Conservation (phyloP, 2,329 filamentous ascomycete genomes). For the Diaporthe sp. region DNA sequence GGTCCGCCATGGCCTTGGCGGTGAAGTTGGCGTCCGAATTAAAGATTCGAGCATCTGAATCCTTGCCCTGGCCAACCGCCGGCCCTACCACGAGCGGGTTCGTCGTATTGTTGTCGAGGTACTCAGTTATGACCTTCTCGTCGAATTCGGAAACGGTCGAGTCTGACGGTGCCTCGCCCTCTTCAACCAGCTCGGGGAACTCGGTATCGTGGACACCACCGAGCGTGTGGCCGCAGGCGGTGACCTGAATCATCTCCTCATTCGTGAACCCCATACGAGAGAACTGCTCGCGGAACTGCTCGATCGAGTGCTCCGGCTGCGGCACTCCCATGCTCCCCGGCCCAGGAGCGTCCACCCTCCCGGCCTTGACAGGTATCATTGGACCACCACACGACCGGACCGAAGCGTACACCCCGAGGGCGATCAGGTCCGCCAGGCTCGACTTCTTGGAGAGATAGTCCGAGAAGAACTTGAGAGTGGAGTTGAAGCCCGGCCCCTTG, state of each 20-base stretch:
- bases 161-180: constrained; percentile 56
- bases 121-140: constrained; percentile 64
- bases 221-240: constrained; percentile 67
- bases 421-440: constrained; percentile 64
- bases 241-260: constrained; percentile 66
- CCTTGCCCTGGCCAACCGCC: constrained; percentile 52
- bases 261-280: constrained; percentile 62
- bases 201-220: constrained; percentile 65
- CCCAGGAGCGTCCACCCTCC: constrained; percentile 61
- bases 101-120: constrained; percentile 59
- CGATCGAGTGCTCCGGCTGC: constrained; percentile 62
- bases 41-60: constrained; percentile 65
- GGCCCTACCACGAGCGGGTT: constrained; percentile 64
- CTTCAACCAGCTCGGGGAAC: constrained; percentile 60
- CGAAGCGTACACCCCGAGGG: constrained; percentile 64
- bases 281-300: constrained; percentile 63
- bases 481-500: constrained; percentile 61
- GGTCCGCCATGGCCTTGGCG: constrained; percentile 55
- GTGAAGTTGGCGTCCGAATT: constrained; percentile 63
- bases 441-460: constrained; percentile 60
- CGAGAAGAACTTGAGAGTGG: constrained; percentile 61
- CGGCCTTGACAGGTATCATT: constrained; percentile 59
- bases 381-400: constrained; percentile 68
- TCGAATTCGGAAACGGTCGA: constrained; percentile 59
- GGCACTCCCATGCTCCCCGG: constrained; percentile 61